Conservation (phyloP, 192 early-diverging fungal genomes). For the Piromyces finnis region DNA sequence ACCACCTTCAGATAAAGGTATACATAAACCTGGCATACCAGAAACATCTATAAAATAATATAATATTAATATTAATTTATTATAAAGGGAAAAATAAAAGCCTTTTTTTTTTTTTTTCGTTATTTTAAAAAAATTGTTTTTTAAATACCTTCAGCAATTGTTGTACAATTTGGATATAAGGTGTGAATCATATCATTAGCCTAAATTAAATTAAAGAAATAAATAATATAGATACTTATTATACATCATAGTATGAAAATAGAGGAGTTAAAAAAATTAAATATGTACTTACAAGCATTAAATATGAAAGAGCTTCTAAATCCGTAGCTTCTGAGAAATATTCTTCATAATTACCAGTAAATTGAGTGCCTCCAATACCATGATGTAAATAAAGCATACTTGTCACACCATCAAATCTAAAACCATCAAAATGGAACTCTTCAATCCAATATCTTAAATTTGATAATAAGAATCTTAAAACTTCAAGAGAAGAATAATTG, state of each 20-base stretch:
- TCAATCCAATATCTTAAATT: constrained; percentile 89
- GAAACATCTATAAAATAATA: constrained; percentile 61
- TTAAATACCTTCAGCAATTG: constrained; percentile 56
- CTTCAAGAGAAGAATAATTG: constrained; percentile 86
- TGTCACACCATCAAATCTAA: constrained; percentile 96
- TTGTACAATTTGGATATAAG: constrained; percentile 61
- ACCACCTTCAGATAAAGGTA: constrained; percentile 74
- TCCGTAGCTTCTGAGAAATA: constrained; percentile 74
- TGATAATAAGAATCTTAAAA: constrained; percentile 79
- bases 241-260: no score
- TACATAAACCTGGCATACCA: constrained; percentile 89
- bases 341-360: constrained; percentile 82
- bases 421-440: constrained; percentile 78
- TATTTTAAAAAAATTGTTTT: no score
- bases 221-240: no score
- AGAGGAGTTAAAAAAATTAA: no score
- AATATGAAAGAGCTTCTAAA: constrained; percentile 66
- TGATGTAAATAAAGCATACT: constrained; percentile 92
- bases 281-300: constrained; percentile 40
- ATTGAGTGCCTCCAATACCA: constrained; percentile 71
- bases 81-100: no score
- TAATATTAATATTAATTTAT: no score
- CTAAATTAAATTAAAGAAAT: background rate
- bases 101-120: no score
- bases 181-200: constrained; percentile 71